A percentile compares a stretch with the other conserved stretches of the same genome.
Evolutionary conservation across 2,329 filamentous ascomycete species (phyloP).

Genomic region (Aureobasidium uvarum): DNA sequence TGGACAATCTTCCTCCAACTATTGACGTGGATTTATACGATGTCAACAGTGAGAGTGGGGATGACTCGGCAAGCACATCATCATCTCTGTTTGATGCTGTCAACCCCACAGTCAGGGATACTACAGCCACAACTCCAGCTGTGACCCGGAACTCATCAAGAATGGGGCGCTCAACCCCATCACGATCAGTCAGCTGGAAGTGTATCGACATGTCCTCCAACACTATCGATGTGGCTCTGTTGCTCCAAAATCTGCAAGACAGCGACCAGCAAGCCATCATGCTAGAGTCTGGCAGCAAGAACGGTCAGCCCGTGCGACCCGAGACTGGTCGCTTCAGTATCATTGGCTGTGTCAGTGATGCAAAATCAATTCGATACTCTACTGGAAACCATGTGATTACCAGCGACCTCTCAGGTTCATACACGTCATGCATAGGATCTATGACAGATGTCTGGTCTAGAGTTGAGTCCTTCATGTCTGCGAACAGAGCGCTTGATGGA

Average conservation of each 20-base stretch:
- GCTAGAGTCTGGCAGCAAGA: slow-evolving; percentile 50
- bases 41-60: neutral
- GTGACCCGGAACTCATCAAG: slow-evolving; percentile 16
- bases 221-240: slow-evolving; percentile 38
- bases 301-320: slow-evolving; percentile 42
- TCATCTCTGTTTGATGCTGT: slow-evolving; percentile 25
- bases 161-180: neutral
- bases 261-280: slow-evolving; percentile 43
- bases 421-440: neutral
- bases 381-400: slow-evolving; percentile 16
- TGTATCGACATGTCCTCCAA: neutral
- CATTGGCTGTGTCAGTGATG: slow-evolving; percentile 63
- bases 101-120: slow-evolving; percentile 15
- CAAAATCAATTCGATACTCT: slow-evolving; percentile 37
- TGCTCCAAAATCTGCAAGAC: slow-evolving; percentile 41
- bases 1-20: neutral
- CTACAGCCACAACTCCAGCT: slow-evolving; percentile 20
- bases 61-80: slow-evolving; percentile 9
- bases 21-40: neutral
- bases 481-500: slow-evolving; percentile 39
- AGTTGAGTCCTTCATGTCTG: slow-evolving; percentile 42
- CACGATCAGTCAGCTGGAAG: slow-evolving; percentile 4
- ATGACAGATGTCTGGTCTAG: slow-evolving; percentile 24
- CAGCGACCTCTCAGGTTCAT: slow-evolving; percentile 9
- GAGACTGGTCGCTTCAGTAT: slow-evolving; percentile 68